Percentiles rank a stretch among this genome's conserved stretches.
Evolutionary conservation across 2,329 filamentous ascomycete genomes (phyloP).

Genomic region (Ilyonectria sp.): DNA sequence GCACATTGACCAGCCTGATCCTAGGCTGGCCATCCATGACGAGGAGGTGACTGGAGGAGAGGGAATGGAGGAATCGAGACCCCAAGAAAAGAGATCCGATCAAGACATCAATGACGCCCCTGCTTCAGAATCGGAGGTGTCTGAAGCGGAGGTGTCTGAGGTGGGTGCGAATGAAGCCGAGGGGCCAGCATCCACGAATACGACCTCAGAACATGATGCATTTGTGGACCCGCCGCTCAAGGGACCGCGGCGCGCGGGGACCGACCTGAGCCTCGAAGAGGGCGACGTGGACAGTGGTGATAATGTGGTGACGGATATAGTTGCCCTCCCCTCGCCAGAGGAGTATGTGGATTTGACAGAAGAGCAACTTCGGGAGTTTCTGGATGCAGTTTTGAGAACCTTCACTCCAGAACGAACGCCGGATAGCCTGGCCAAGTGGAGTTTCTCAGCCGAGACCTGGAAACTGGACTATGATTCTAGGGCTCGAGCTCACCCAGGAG

Average conservation of each 20-base stretch:
- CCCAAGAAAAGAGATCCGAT: neutral
- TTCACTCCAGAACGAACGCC: slow-evolving; percentile 25
- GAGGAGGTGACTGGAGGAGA: neutral
- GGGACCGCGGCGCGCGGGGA: neutral
- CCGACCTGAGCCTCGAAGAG: neutral
- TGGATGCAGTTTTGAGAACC: slow-evolving; percentile 25
- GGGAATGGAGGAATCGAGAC: neutral
- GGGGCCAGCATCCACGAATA: neutral
- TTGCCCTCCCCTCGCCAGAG: neutral
- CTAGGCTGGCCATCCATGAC: neutral
- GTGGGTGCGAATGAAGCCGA: neutral
- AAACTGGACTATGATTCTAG: slow-evolving; percentile 18
- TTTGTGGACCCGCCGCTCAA: neutral
- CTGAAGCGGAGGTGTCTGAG: neutral
- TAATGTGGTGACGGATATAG: neutral
- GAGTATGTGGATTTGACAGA: slow-evolving; percentile 29
- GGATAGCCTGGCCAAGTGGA: slow-evolving; percentile 23
- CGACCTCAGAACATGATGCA: neutral
- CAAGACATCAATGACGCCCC: neutral
- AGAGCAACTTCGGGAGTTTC: slow-evolving; percentile 27
- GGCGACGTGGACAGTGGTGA: neutral
- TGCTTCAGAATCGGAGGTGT: neutral
- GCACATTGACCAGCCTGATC: neutral
- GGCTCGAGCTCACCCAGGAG: neutral
- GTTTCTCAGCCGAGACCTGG: slow-evolving; percentile 26